Percentiles rank a stretch among this genome's conserved stretches.
phyloP scores from a whole-genome alignment of 257 asterid genomes.

The Gentiana macrophylla region DNA sequence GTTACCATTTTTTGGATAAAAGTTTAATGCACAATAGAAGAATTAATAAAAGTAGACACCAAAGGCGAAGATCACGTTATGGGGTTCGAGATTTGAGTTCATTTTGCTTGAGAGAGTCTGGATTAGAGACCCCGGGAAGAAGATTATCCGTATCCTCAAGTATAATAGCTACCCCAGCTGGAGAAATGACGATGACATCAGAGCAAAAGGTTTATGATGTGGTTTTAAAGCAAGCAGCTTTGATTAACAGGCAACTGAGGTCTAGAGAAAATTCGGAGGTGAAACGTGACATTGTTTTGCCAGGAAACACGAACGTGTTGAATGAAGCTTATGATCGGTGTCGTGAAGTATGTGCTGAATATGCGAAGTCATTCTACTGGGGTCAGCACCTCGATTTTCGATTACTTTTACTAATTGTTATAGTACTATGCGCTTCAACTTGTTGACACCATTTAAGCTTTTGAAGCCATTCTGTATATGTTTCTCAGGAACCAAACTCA shows the following conservation, averaged over 20 bases:
- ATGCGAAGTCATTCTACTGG: conserved; percentile 94
- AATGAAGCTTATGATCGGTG: conserved; percentile 95
- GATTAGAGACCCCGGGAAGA: conserved; percentile 23
- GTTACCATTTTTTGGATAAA: conserved; percentile 29
- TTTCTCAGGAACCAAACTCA: conserved; percentile 72
- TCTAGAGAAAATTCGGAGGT: conserved; percentile 42
- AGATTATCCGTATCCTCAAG: conserved; percentile 38
- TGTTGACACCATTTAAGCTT: conserved; percentile 1
- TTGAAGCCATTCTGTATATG: conserved; percentile 11
- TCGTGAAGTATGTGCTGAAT: conserved; percentile 91
- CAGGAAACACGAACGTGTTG: conserved; percentile 54
- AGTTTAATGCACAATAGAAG: conserved; percentile 24
- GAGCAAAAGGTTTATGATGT: conserved; percentile 96
- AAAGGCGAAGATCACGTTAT: conserved; percentile 23
- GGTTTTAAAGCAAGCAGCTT: conserved; percentile 85
- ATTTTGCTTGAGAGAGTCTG: conserved; percentile 27
- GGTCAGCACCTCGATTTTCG: conserved; percentile 47
- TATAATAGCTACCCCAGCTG: conserved; percentile 58
- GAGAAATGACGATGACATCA: conserved; percentile 55
- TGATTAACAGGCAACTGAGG: conserved; percentile 51
- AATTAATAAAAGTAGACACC: conserved; percentile 31
- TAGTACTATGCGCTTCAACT: not conserved
- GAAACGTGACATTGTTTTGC: conserved; percentile 56
- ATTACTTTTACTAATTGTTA: conserved; percentile 5
- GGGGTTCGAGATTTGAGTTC: conserved; percentile 27